These are phyloP conservation scores for Styphnolobium japonicum DNA, from an alignment of 306 rosid species.

Conservation along the genomic window DNA sequence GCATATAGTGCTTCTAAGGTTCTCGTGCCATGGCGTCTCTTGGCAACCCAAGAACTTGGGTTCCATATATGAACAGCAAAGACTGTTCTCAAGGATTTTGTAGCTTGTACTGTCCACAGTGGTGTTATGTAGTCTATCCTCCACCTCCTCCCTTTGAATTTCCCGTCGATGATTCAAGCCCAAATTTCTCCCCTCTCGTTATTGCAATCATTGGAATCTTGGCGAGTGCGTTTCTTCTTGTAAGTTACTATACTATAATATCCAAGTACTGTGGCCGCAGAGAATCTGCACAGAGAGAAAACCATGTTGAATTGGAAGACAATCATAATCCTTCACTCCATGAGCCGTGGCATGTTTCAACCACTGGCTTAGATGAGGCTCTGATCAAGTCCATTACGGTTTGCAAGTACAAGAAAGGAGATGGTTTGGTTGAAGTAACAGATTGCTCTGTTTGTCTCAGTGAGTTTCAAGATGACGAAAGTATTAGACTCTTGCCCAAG, in stretches of 20 bases:
- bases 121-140: conserved; percentile 72
- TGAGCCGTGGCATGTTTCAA: conserved; percentile 67
- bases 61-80: conserved; percentile 69
- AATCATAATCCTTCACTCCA: conserved; percentile 53
- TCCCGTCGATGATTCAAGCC: conserved; percentile 51
- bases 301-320: conserved; percentile 46
- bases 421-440: conserved; percentile 62
- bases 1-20: neutral
- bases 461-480: conserved; percentile 79
- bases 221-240: conserved; percentile 85
- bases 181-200: conserved; percentile 79
- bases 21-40: conserved; percentile 54
- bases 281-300: conserved; percentile 28
- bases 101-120: conserved; percentile 77
- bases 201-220: conserved; percentile 81
- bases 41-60: conserved; percentile 68
- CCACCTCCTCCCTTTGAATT: conserved; percentile 84
- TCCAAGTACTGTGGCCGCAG: conserved; percentile 74
- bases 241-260: conserved; percentile 71
- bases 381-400: conserved; percentile 66
- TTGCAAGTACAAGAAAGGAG: conserved; percentile 74
- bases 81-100: conserved; percentile 92
- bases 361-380: conserved; percentile 76
- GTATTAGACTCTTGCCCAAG: conserved; percentile 71
- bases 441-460: conserved; percentile 91